Evolutionary conservation across 345 rosid genomes (phyloP).

Genomic region (Heritiera fomes): DNA sequence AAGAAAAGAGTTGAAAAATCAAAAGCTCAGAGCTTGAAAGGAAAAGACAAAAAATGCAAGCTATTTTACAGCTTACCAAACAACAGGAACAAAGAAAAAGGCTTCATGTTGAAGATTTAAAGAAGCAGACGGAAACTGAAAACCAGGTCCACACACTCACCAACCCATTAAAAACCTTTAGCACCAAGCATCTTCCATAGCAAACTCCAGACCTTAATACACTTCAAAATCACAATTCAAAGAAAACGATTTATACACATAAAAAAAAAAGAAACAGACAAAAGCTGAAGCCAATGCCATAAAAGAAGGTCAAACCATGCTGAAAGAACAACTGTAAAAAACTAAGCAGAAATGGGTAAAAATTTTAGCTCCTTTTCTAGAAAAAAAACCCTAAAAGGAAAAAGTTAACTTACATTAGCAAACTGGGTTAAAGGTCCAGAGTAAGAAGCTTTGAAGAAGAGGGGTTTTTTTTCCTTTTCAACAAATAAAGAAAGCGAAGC

Average conservation of each 20-base stretch:
- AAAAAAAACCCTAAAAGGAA: constrained; percentile 7
- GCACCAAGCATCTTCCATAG: constrained; percentile 45
- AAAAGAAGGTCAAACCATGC: constrained; percentile 24
- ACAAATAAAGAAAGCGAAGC: not conserved
- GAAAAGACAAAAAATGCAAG: constrained; percentile 45
- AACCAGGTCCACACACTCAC: constrained; percentile 54
- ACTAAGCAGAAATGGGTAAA: not conserved
- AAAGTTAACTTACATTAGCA: constrained; percentile 29
- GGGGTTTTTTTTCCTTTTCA: not conserved
- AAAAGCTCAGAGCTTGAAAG: constrained; percentile 32
- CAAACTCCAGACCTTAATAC: constrained; percentile 15
- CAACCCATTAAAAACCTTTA: constrained; percentile 51
- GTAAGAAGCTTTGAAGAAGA: not conserved
- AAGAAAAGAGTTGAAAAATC: constrained; percentile 33
- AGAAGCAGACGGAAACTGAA: constrained; percentile 27
- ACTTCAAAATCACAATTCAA: constrained; percentile 13
- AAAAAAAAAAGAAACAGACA: not conserved
- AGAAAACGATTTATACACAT: constrained; percentile 7
- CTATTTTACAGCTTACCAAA: constrained; percentile 56
- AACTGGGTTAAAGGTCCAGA: constrained; percentile 22
- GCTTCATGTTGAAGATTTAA: constrained; percentile 46
- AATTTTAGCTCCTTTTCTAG: not conserved
- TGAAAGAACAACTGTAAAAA: not conserved
- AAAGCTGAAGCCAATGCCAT: constrained; percentile 33
- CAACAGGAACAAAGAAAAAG: constrained; percentile 39